Base-by-base conservation (phyloP, 2,329 filamentous ascomycete genomes). In the Thelonectria discophora region DNA sequence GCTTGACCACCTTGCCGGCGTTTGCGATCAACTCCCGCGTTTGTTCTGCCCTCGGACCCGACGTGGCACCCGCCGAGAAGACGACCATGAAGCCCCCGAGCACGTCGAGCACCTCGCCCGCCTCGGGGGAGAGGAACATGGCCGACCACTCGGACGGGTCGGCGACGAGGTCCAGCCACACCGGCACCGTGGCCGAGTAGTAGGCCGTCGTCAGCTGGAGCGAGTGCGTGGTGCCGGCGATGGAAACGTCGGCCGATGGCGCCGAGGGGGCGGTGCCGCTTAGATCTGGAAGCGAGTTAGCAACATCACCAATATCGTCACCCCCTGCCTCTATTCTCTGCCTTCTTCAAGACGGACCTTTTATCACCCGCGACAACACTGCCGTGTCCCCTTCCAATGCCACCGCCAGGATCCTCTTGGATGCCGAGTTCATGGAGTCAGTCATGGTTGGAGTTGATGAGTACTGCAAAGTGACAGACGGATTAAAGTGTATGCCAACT, bases 111-210 rank as follows among this genome's bases (percentile, higher is more conserved):
- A 91, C 88, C 72, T 90, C 88, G 57, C 77, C 79, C 0, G 88
- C 88, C 70, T 90, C 88, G 0, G 81, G 75, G 0, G 83, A 82
- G 1, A 89, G 80, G 67, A 90, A 90, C 0, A 84, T 83, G 2
- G 73, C 73, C 0, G 85, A 78, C 88, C 88, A 90, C 37, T 85
- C 82, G 3, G 71, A 56, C 0, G 84, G 80, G 5, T 79, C 76
- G 6, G 79, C 69, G 60, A 88, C 80, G 47, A 88, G 79, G 70
- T 91, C 88, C n/a, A 90, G 80, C 88, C 88, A 91, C 66, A 90
- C 80, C 45, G 88, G 87, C 3, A 90, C 79, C 0, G 79, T 79
- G 55, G 86, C 82, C 21, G 76, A 81, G 78, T 90, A 90, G 78
- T 90, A 90, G 13, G 78, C 69, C 18, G 87, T 90, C 62, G 80